Base-by-base conservation (phyloP, 2,329 filamentous ascomycete species). In the Pseudogymnoascus sp. region DNA sequence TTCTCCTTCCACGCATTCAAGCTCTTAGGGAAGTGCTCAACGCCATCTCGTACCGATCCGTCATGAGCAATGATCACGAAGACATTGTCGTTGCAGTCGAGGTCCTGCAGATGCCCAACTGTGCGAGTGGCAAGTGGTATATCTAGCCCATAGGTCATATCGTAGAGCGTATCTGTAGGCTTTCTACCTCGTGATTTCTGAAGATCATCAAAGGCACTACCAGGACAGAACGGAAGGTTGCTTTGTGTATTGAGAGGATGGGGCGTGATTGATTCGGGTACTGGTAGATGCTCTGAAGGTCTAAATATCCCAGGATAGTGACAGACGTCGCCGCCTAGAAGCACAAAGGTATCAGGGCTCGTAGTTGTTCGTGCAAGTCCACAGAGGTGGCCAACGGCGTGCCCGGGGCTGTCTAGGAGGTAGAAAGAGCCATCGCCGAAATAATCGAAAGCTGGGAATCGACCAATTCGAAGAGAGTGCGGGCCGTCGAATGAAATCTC, bases 31-130 rank as follows among this genome's bases (percentile, higher is more conserved):
- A 79, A 83, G 61, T 81, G 76, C 1, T 78, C 76, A 0, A 78
- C 68, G 2, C 77, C 69, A 33, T 73, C 71, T 25, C 76, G 61
- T 58, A 80, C 60, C 62, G 69, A 72, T 60, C 69, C 68, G 64
- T 81, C 79, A 64, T 81, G 79, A 10, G 79, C 76, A 13, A 77
- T 72, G 1, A 76, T 66, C 4, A 79, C 70, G 17, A 81, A 69
- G 2, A 80, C 65, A 51, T 76, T 72, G 2, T 75, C 73, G 12
- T 73, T 67, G 4, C 73, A 77, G 65, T 81, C 79, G 13, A 75
- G 72, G 61, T 76, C 75, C 63, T 76, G 72, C 51, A 80, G 44
- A 61, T 78, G 78, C 15, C 68, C 66, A 4, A 78, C 73, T 1
- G 77, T 78, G 59, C 7, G 9, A 31, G 44, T 55, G 12, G 44